Conservation (phyloP, 202 grass and related monocot species). For the Hordeum pubiflorum region DNA sequence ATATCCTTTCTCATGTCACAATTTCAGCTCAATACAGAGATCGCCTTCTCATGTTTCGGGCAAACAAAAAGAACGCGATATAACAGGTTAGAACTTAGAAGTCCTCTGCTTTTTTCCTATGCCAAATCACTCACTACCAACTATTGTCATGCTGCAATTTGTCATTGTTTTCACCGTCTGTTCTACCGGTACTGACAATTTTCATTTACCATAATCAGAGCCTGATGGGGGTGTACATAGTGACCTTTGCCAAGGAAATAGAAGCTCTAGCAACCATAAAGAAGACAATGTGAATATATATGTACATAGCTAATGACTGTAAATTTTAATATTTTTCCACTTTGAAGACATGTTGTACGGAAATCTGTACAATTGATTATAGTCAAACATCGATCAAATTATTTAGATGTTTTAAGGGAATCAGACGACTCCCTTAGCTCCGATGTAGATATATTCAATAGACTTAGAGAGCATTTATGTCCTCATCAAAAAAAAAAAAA, state of each 20-base stretch:
- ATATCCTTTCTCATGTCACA: neutral
- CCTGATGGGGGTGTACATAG: constrained; percentile 27
- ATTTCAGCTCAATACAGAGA: constrained; percentile 87
- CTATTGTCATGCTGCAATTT: neutral
- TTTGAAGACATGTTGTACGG: neutral
- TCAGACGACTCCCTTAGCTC: no score
- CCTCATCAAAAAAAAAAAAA: no score
- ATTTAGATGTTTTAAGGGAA: no score
- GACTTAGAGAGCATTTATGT: no score
- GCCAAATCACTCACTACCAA: neutral
- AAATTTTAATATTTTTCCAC: neutral
- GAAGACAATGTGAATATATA: constrained; percentile 48
- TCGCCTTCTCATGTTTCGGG: constrained; percentile 57
- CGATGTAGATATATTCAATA: no score
- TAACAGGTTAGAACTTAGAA: constrained; percentile 25
- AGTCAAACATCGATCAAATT: neutral
- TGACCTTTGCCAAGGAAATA: neutral
- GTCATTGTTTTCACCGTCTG: neutral
- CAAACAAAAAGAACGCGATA: constrained; percentile 69
- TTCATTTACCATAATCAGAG: neutral
- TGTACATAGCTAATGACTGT: constrained; percentile 13
- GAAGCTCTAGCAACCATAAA: constrained; percentile 18
- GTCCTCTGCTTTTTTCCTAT: neutral
- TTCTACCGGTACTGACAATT: neutral
- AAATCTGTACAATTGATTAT: neutral